phyloP scores from a whole-genome alignment of 1,139 yeast species.

The Eremothecium coryli region DNA sequence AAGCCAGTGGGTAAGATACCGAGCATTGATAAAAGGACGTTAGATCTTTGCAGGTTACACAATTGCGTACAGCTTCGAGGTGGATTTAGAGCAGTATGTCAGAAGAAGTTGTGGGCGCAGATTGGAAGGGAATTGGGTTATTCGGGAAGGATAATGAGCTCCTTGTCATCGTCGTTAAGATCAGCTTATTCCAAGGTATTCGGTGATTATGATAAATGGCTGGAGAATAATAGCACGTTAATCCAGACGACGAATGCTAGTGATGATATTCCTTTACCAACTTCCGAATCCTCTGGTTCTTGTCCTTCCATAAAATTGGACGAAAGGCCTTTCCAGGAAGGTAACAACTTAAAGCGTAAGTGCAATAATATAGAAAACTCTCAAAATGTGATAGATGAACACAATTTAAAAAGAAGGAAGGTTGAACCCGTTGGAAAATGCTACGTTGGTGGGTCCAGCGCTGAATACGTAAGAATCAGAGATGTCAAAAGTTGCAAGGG shows the following conservation, averaged over 20 bases:
- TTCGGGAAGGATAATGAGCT: conserved; percentile 59
- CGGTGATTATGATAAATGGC: conserved; percentile 24
- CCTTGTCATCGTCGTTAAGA: conserved; percentile 60
- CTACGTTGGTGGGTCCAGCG: conserved; percentile 40
- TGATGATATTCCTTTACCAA: neutral
- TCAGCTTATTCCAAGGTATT: conserved; percentile 41
- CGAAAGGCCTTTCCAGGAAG: conserved; percentile 4
- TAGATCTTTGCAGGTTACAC: conserved; percentile 46
- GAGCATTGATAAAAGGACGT: conserved; percentile 46
- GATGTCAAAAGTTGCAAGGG: conserved; percentile 43
- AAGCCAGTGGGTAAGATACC: conserved; percentile 34
- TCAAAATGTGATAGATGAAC: neutral
- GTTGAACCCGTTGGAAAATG: conserved; percentile 14
- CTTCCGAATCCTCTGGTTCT: no score
- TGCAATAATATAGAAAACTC: neutral
- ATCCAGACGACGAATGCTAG: neutral
- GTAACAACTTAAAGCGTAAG: conserved; percentile 5
- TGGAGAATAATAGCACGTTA: conserved; percentile 8
- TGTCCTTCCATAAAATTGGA: conserved; percentile 2
- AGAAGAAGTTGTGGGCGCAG: conserved; percentile 52
- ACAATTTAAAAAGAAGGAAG: conserved; percentile 17
- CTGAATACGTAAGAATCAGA: conserved; percentile 38
- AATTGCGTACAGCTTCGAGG: conserved; percentile 48
- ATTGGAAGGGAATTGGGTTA: conserved; percentile 72
- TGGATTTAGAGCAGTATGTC: conserved; percentile 48